These are phyloP conservation scores for Sinapis alba DNA, from an alignment of 441 rosid genomes.

Conservation along the genomic window DNA sequence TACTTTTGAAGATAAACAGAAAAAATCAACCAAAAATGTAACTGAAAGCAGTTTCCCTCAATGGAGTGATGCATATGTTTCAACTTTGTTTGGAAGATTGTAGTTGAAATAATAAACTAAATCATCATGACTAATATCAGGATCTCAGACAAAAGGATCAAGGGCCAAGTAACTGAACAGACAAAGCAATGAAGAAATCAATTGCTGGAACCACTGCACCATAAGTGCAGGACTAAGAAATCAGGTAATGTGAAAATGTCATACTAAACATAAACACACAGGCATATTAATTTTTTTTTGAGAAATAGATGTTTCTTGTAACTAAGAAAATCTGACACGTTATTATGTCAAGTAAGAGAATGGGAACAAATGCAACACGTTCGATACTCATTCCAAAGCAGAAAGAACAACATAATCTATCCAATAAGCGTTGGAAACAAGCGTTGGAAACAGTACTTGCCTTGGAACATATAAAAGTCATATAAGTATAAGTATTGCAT, in stretches of 20 bases:
- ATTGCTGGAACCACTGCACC: neutral
- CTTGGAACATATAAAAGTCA: neutral
- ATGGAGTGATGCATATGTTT: neutral
- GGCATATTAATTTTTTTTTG: neutral
- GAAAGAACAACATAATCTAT: neutral
- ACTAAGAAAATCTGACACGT: neutral
- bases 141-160: neutral
- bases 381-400: neutral
- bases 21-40: conserved; percentile 1
- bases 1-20: conserved; percentile 7
- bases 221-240: neutral
- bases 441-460: neutral
- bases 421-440: neutral
- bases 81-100: neutral
- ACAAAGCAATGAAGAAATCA: neutral
- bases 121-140: neutral
- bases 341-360: neutral
- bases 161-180: conserved; percentile 1
- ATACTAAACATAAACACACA: neutral
- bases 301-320: neutral
- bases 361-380: neutral
- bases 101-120: neutral
- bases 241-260: neutral
- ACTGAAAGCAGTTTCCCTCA: neutral
- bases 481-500: neutral